Percentiles rank a stretch among this genome's conserved stretches.
phyloP scores from a whole-genome alignment of 2,329 filamentous ascomycete genomes.

The Aaosphaeria arxii region DNA sequence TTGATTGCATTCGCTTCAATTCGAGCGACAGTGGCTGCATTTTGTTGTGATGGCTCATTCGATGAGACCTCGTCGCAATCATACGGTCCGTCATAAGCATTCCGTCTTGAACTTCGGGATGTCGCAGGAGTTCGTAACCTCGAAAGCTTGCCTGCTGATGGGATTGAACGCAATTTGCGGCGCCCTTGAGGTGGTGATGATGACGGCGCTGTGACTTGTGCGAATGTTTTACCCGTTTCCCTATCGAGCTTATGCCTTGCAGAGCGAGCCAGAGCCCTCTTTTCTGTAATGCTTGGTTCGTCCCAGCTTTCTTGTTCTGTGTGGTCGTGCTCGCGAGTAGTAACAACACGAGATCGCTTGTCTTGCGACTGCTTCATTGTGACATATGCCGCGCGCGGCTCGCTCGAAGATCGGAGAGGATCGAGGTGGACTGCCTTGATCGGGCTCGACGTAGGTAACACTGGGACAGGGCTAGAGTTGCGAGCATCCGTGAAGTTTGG shows the following conservation, averaged over 20 bases:
- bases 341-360: slow-evolving; percentile 13
- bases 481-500: slow-evolving; percentile 38
- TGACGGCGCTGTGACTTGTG: slow-evolving; percentile 25
- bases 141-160: slow-evolving; percentile 13
- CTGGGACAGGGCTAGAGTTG: slow-evolving; percentile 34
- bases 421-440: slow-evolving; percentile 26
- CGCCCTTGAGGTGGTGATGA: slow-evolving; percentile 6
- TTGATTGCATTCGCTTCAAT: slow-evolving; percentile 20
- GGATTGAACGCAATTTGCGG: slow-evolving; percentile 8
- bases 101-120: background rate
- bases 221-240: slow-evolving; percentile 19
- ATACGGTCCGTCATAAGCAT: slow-evolving; percentile 9
- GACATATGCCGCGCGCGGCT: slow-evolving; percentile 42
- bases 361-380: slow-evolving; percentile 47
- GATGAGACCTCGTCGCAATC: slow-evolving; percentile 7
- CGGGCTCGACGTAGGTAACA: slow-evolving; percentile 36
- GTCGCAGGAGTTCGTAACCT: slow-evolving; percentile 16
- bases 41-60: background rate
- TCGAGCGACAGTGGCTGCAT: background rate
- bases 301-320: slow-evolving; percentile 28
- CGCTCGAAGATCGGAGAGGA: slow-evolving; percentile 31
- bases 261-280: slow-evolving; percentile 17
- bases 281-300: slow-evolving; percentile 16
- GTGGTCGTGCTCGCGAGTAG: slow-evolving; percentile 15
- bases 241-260: slow-evolving; percentile 18